Conservation (phyloP, 495 filamentous ascomycete species). For the Penicillium antarcticum region DNA sequence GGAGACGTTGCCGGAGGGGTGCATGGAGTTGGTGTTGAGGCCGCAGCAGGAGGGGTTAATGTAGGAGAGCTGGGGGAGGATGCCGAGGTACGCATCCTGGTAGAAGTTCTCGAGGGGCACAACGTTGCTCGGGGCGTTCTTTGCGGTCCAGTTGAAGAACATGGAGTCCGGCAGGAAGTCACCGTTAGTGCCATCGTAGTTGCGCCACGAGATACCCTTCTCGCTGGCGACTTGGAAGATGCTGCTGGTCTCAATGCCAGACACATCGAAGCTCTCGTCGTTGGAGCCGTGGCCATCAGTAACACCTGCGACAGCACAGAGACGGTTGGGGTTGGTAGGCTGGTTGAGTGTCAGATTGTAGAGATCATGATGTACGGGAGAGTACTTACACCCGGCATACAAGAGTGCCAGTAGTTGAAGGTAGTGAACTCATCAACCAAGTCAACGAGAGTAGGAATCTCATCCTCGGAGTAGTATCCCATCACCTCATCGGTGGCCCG, state of each 20-base stretch:
- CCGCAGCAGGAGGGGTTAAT: conserved; percentile 55
- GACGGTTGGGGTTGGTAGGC: conserved; percentile 52
- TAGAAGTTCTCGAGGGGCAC: conserved; percentile 39
- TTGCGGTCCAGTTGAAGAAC: conserved; percentile 46
- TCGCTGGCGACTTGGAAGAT: conserved; percentile 49
- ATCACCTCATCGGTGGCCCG: conserved; percentile 43
- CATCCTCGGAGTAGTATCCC: conserved; percentile 49
- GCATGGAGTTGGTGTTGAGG: conserved; percentile 46
- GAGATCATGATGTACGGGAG: too few species aligned
- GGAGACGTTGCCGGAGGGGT: conserved; percentile 45
- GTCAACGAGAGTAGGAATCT: conserved; percentile 44
- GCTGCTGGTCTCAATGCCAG: conserved; percentile 31
- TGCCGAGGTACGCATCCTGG: conserved; percentile 39
- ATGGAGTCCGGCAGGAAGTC: conserved; percentile 33
- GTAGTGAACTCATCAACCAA: conserved; percentile 49
- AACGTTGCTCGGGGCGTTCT: conserved; percentile 31
- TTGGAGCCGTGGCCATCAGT: conserved; percentile 48
- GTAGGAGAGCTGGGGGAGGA: conserved; percentile 47
- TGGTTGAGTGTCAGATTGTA: conserved; percentile 18
- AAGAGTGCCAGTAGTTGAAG: conserved; percentile 53
- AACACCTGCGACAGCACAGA: conserved; percentile 42
- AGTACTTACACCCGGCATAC: conserved; percentile 44
- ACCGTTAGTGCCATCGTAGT: conserved; percentile 46
- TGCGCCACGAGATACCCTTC: conserved; percentile 44
- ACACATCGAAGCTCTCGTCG: conserved; percentile 38